A percentile compares a stretch with the other conserved stretches of the same genome.
phyloP scores from a whole-genome alignment of 352 stramenopile genomes.

The Pythium apleroticum region DNA sequence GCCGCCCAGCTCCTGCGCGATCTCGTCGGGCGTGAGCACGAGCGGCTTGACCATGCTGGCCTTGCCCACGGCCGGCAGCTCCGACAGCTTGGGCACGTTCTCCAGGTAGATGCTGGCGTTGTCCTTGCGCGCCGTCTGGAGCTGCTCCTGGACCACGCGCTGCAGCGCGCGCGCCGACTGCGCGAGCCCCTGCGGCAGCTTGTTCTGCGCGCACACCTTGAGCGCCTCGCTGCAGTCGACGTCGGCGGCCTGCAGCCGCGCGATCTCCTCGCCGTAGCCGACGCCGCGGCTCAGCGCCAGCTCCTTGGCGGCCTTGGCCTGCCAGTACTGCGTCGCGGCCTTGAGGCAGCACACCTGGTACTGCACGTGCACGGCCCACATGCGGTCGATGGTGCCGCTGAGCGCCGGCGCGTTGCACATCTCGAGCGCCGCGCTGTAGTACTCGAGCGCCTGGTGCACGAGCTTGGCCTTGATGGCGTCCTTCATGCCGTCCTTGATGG shows the following conservation, averaged over 20 bases:
- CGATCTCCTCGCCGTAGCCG: slow-evolving; percentile 81
- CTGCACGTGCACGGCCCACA: slow-evolving; percentile 62
- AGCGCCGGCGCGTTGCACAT: slow-evolving; percentile 56
- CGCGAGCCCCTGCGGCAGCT: slow-evolving; percentile 52
- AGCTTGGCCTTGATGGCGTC: slow-evolving; percentile 83
- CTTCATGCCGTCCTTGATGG: slow-evolving; percentile 88
- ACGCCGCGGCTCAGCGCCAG: slow-evolving; percentile 45
- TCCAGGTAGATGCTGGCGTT: slow-evolving; percentile 84
- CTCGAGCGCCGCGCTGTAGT: slow-evolving; percentile 57
- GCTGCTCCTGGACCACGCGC: slow-evolving; percentile 51
- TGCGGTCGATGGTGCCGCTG: slow-evolving; percentile 51
- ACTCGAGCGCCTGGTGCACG: slow-evolving; percentile 72
- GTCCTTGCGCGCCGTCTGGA: slow-evolving; percentile 67
- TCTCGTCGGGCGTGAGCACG: slow-evolving; percentile 44
- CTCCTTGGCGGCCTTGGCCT: slow-evolving; percentile 65
- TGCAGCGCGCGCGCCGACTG: slow-evolving; percentile 60
- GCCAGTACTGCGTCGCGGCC: slow-evolving; percentile 77
- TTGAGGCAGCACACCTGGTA: slow-evolving; percentile 77
- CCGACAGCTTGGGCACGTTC: slow-evolving; percentile 58
- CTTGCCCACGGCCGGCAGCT: slow-evolving; percentile 58
- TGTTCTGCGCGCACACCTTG: slow-evolving; percentile 61
- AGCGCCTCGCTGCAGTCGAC: slow-evolving; percentile 53
- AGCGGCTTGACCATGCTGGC: slow-evolving; percentile 69
- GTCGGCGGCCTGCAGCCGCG: slow-evolving; percentile 53
- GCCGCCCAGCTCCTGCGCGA: slow-evolving; percentile 50